Evolutionary conservation across 225 moss, liverwort and hornwort species (phyloP), one percentile per base, ranked within the genome.

Genomic region (Pseudisothecium myosuroides): DNA sequence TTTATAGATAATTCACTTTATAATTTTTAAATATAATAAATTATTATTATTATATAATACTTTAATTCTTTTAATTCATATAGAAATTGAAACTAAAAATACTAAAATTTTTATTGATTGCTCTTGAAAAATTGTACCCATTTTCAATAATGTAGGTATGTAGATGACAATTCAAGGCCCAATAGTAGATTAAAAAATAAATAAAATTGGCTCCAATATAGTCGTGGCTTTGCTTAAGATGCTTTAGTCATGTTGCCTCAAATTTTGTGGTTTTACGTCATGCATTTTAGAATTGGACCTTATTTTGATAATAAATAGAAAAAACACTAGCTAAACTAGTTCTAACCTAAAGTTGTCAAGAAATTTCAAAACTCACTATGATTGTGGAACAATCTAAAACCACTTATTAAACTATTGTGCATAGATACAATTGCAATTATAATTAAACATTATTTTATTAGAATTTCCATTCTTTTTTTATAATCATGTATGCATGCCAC

Each of bases 221-320:
- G 8, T 24, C 2, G 4, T 71, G 26, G 8, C 5, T 26, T 24
- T 39, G 12, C 14, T 23, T 69, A 24, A 19, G 24, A 39, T 5
- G 1, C 2, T 39, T 22, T 39, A 39, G 4, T 14, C 8, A 24
- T 26, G 14, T 14, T 0, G 2, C 6, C 14, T 39, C 8, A 39
- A 69, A 69, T 69, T 69, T 0, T 14, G 0, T 41, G 14, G 69
- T 41, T 69, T 39, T 39, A 68, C 23, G 4, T 12, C 13, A 22
- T 39, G 39, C 22, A 68, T n/a, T 68, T 67, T 66, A 21, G 22
- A 12, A 67, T n/a, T 67, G 12, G 6, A 67, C 11, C 17, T 3
- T 67, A 67, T 12, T 7, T 6, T 22, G 4, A 12, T 12, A 19
- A 22, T n/a, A 68, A 21, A n/a, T 68, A n/a, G n/a, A 21, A n/a